phyloP scores from a whole-genome alignment of 2,329 filamentous ascomycete species.

The Drechslera avenae region DNA sequence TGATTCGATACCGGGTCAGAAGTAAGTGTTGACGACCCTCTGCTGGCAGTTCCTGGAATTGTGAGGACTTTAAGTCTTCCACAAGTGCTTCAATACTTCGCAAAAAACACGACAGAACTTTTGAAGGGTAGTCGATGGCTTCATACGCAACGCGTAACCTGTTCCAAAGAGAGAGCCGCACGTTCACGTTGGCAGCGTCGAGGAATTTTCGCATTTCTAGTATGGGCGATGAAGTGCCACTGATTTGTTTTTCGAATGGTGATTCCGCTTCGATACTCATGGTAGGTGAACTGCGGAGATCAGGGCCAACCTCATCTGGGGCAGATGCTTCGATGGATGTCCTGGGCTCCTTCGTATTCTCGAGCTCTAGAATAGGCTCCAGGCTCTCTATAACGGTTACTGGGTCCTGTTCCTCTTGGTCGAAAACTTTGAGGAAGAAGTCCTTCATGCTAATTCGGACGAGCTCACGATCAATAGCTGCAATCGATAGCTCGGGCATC shows the following conservation, averaged over 20 bases:
- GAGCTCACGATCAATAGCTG: conserved; percentile 87
- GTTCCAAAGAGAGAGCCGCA: conserved; percentile 88
- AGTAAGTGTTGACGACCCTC: conserved; percentile 72
- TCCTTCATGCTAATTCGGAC: conserved; percentile 94
- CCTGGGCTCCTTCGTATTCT: conserved; percentile 6
- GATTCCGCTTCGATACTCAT: conserved; percentile 9
- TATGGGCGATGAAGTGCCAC: conserved; percentile 47
- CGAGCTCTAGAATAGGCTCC: conserved; percentile 85
- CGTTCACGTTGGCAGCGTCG: conserved; percentile 76
- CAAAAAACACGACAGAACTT: conserved; percentile 85
- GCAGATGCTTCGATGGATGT: conserved; percentile 6
- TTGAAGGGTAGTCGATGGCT: conserved; percentile 81
- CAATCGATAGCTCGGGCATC: conserved; percentile 83
- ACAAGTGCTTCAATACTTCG: conserved; percentile 85
- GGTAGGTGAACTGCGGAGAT: conserved; percentile 21
- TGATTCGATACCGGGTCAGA: conserved; percentile 75
- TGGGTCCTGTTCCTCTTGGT: conserved; percentile 79
- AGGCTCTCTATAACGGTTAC: conserved; percentile 86
- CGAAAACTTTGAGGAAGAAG: conserved; percentile 90
- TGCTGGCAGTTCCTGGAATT: conserved; percentile 60
- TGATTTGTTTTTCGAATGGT: conserved; percentile 4
- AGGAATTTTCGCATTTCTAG: conserved; percentile 86
- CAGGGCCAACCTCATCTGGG: conserved; percentile 10
- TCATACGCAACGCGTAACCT: conserved; percentile 88
- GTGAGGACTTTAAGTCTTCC: conserved; percentile 66